phyloP scores from a whole-genome alignment of 2,329 filamentous ascomycete species.

The Alternaria viburni region DNA sequence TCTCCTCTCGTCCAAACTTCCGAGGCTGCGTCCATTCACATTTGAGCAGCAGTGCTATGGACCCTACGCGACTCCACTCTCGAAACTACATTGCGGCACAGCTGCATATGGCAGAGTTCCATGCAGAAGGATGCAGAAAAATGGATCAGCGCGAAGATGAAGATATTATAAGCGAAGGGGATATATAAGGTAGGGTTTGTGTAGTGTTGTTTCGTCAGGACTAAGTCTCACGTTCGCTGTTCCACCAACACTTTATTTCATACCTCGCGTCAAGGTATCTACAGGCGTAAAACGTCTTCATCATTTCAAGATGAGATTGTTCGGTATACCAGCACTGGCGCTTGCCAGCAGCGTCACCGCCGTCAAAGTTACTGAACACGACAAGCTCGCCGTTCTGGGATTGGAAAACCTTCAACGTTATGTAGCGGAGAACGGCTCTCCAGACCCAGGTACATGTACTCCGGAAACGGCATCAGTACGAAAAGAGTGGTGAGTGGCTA shows the following conservation, averaged over 20 bases:
- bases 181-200: not conserved
- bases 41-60: not conserved
- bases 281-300: not conserved
- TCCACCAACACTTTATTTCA: not conserved
- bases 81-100: not conserved
- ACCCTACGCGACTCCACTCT: not conserved
- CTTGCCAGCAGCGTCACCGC: not conserved
- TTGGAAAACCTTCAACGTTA: not conserved
- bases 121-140: not conserved
- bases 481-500: not conserved
- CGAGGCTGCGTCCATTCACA: not conserved
- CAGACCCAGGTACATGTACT: not conserved
- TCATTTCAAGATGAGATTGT: not conserved
- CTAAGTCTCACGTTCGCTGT: no score
- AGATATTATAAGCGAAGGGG: not conserved
- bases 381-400: not conserved
- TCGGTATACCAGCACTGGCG: not conserved
- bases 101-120: not conserved
- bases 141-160: not conserved
- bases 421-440: not conserved
- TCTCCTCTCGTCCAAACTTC: not conserved
- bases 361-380: not conserved
- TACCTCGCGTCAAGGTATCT: not conserved
- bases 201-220: not conserved
- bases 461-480: not conserved